A percentile compares a stretch with the other conserved stretches of the same genome.
Evolutionary conservation across 257 asterid genomes (phyloP).

Genomic region (Scutellaria barbata): DNA sequence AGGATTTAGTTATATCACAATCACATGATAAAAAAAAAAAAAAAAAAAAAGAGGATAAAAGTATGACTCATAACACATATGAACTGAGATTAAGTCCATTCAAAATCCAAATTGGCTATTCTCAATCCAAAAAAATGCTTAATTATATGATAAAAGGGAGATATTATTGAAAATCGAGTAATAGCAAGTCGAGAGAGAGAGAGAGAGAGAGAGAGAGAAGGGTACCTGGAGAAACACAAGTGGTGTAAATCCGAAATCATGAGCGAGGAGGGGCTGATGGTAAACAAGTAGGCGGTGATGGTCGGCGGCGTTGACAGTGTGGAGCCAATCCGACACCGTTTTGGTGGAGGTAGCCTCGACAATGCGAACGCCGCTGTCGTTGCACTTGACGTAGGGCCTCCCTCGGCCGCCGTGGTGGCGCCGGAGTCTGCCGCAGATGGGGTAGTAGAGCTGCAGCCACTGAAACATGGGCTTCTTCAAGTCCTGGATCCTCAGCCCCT

Average conservation of each 20-base stretch:
- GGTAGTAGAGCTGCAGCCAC: conserved; percentile 49
- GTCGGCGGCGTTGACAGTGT: conserved; percentile 31
- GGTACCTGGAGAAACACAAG: conserved; percentile 72
- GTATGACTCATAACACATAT: too few species aligned
- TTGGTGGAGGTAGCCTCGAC: conserved; percentile 67
- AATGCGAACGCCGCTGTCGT: conserved; percentile 79
- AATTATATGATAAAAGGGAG: too few species aligned
- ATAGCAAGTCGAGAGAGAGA: too few species aligned
- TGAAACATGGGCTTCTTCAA: conserved; percentile 61
- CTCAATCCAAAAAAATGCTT: too few species aligned
- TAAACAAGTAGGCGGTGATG: conserved; percentile 48
- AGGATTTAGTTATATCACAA: too few species aligned
- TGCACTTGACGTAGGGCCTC: conserved; percentile 72
- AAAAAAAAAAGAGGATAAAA: too few species aligned
- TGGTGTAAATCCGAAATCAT: conserved; percentile 64
- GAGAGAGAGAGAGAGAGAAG: too few species aligned
- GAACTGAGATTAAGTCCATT: too few species aligned
- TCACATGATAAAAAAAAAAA: too few species aligned
- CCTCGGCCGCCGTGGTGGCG: conserved; percentile 40
- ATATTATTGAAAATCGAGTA: too few species aligned
- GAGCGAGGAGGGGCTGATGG: conserved; percentile 49
- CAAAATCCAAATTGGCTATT: too few species aligned
- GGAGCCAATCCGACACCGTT: conserved; percentile 63
- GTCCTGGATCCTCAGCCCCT: conserved; percentile 47
- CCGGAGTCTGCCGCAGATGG: conserved; percentile 60